Base-by-base conservation (phyloP, 1,139 yeast species). In the Nakaseomyces delphensis region DNA sequence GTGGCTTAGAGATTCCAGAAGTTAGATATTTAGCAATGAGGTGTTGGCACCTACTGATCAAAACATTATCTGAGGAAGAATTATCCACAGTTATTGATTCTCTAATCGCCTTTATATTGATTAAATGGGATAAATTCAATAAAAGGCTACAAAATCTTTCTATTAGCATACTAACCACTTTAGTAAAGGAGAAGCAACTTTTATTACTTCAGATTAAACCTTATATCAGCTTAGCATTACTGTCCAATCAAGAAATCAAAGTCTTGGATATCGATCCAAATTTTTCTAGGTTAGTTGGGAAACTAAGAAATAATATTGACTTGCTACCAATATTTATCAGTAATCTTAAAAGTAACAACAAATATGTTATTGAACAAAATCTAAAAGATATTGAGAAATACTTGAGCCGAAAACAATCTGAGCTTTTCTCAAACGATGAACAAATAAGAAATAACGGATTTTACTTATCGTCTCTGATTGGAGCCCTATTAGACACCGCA, bases 361-460 rank as follows among this genome's bases (percentile, higher is more conserved):
- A 74, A 40, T 79, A 80, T 64, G 86, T 89, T 6, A 86, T 86
- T 0, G 71, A 75, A 39, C 96, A 86, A 55, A 87, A 86, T 0
- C 64, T 91, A 19, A 71, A 71, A 44, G 96, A 87, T 56, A 67
- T 87, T 32, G 66, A 70, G 16, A 66, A 68, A 24, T 77, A 73
- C 51, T 65, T 82, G 21, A 59, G 67, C 38, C 43, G 53, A 46
- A 50, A 51, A 48, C 64, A 66, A 48, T 41, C 45, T 7, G 37
- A 33, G 11, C 37, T 33, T 31, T 15, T 31, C 16, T 9, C 4
- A 4, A 20, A 21, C 14, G 37, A 33, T 8, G 54, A 62, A 18
- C 46, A 48, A 8, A 24, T 42, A 44, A 6, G 19, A 27, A 19
- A 47, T 44, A 32, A 51, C 10, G 44, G 39, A 3, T 32, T 47